Evolutionary conservation across 1,284 basidiomycete genomes (phyloP), one percentile per base, ranked within the genome.

Genomic region (Marasmius fiardii): DNA sequence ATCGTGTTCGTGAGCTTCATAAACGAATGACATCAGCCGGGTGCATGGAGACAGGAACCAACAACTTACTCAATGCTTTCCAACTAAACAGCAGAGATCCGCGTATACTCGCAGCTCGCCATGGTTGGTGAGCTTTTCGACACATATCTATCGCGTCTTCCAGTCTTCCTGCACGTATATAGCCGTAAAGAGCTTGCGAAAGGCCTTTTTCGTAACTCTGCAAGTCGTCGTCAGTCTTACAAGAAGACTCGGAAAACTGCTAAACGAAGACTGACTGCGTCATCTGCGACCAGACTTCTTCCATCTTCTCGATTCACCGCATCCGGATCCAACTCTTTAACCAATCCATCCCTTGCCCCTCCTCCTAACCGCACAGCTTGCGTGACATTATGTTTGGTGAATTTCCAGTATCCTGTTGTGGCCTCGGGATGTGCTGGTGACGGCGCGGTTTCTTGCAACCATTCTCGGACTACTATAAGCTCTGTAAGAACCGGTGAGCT

Each of bases 71-170:
- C 2, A 93, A 76, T 0, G 80, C 78, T 45, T 76, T 77, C 86
- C 92, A 93, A 45, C 79, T 77, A 65, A 92, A 91, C n/a, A 92
- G 65, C 34, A 82, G 68, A 0, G 90, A 86, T 1, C 93, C 94
- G 4, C 88, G 82, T 31, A 96, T 83, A 55, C 87, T 90, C 0
- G 92, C 92, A 0, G 93, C 92, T 28, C 93, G 80, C 95, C 95
- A 98, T 2, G 92, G 88, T 63, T 96, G 92, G 59, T 93, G 88
- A 0, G 91, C 88, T 64, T 86, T 86, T 60, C 87, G 75, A 66
- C 93, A 96, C 12, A 95, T 73, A 39, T 92, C 88, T 8, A 95
- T 77, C 0, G 95, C 95, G 18, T 90, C 85, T 26, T 90, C 89
- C 18, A 97, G 71, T 60, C 88, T 78, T 16, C 96, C 96, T 3